These are phyloP conservation scores for Haberlea rhodopensis DNA, from an alignment of 257 asterid species.

Conservation along the genomic window DNA sequence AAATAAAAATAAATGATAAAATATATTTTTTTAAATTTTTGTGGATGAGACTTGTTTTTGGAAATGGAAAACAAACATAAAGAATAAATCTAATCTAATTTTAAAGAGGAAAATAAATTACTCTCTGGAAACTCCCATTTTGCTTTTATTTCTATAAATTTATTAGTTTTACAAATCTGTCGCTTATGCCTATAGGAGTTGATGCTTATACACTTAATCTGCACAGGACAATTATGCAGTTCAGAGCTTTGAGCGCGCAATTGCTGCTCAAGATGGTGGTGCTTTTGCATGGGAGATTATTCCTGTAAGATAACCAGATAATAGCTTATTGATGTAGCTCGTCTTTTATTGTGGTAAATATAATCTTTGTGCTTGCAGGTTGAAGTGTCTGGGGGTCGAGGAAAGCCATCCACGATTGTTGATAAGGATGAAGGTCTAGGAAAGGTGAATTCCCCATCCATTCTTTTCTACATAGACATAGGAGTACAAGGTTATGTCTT, in stretches of 20 bases:
- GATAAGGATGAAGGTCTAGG: constrained; percentile 97
- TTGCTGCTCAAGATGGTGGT: constrained; percentile 85
- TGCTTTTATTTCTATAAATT: background rate
- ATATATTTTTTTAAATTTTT: no score
- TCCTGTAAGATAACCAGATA: constrained; percentile 52
- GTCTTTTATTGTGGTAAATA: constrained; percentile 20
- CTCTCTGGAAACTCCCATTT: background rate
- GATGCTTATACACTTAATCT: constrained; percentile 24
- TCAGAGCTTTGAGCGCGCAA: constrained; percentile 96
- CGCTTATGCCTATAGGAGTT: constrained; percentile 1
- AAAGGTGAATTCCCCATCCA: constrained; percentile 53
- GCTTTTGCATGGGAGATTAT: constrained; percentile 93
- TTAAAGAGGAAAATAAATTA: background rate
- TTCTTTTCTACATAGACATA: background rate
- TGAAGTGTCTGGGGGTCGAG: constrained; percentile 98
- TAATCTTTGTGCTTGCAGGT: constrained; percentile 56
- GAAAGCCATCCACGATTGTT: constrained; percentile 81
- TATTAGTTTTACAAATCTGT: constrained; percentile 4
- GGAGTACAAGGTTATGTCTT: background rate
- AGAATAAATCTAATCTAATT: no score
- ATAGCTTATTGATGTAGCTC: constrained; percentile 20
- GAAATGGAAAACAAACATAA: no score
- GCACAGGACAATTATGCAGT: constrained; percentile 81
- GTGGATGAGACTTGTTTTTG: no score
- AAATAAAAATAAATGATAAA: no score